A percentile compares a stretch with the other conserved stretches of the same genome.
Evolutionary conservation across 176 grass and related monocot genomes (phyloP).

Genomic region (Oryza australiensis): DNA sequence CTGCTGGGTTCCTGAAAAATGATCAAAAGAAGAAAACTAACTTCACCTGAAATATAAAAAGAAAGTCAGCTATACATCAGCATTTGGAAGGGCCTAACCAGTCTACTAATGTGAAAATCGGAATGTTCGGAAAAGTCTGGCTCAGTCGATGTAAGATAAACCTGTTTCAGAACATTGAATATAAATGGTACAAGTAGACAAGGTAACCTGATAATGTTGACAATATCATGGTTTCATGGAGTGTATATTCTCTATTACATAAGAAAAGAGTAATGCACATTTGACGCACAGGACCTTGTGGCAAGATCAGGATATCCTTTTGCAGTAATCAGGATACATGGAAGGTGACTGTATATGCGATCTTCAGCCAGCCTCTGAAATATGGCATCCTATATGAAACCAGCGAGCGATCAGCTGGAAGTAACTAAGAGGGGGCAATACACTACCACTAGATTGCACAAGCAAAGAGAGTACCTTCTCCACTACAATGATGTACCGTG

Average conservation of each 20-base stretch:
- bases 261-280: not conserved
- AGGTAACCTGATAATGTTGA: not conserved
- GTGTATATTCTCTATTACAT: not conserved
- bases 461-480: constrained; percentile 66
- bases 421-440: not conserved
- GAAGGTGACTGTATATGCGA: constrained; percentile 71
- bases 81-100: constrained; percentile 61
- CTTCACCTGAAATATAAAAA: constrained; percentile 11
- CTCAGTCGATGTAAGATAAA: constrained; percentile 76
- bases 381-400: constrained; percentile 79
- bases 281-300: constrained; percentile 61
- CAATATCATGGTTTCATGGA: not conserved
- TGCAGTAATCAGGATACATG: constrained; percentile 83
- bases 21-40: constrained; percentile 6
- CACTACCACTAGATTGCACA: not conserved
- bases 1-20: constrained; percentile 86
- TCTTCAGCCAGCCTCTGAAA: constrained; percentile 99
- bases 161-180: constrained; percentile 45
- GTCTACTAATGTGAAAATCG: constrained; percentile 83
- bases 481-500: constrained; percentile 76
- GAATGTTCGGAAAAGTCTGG: constrained; percentile 70
- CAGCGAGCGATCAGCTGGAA: not conserved
- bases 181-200: not conserved
- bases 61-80: constrained; percentile 5
- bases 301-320: constrained; percentile 99